Base-by-base conservation (phyloP, 306 rosid genomes). In the Nissolia schottii region DNA sequence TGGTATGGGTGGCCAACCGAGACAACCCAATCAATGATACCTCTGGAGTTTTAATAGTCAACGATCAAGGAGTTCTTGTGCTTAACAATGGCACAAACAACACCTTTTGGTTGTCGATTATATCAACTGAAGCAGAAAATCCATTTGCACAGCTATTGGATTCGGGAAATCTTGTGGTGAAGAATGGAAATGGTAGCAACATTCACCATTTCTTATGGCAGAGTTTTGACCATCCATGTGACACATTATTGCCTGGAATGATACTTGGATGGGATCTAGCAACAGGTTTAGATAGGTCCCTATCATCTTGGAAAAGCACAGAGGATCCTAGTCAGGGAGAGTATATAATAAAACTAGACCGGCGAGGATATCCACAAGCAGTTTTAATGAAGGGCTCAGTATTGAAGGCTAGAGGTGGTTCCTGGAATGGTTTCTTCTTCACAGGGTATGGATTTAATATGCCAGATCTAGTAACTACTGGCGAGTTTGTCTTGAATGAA, bases 221-320 rank as follows among this genome's bases (percentile, higher is more conserved):
- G n/a, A n/a, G n/a, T n/a, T n/a, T n/a, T n/a, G n/a, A n/a, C n/a
- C n/a, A n/a, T 3, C 7, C 37, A 3, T 32, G 70, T 27, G 55
- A 71, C 27, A 71, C 10, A 0, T 5, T 40, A 0, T 8, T 71
- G 9, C 43, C 56, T 9, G 67, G 67, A 13, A 32, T 49, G 64
- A 74, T 61, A 41, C 51, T 50, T 20, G 48, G 45, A 28, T 12
- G 67, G 58, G 18, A 45, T 35, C 8, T 48, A 11, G 62, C 2
- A 15, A 61, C 38, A 0, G 62, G 78, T 46, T 13, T 20, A 1
- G 28, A 61, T 0, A 31, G 7, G 1, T 41, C n/a, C n/a, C 0
- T 73, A 8, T 46, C 78, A 61, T 73, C 63, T 19, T 73, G 78
- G 78, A 73, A 61, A 73, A 61, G 41, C 15, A 4, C 0, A 0